Base-by-base conservation (phyloP, 371 early-diverging fungal species). In the Syncephalastrum sp. region DNA sequence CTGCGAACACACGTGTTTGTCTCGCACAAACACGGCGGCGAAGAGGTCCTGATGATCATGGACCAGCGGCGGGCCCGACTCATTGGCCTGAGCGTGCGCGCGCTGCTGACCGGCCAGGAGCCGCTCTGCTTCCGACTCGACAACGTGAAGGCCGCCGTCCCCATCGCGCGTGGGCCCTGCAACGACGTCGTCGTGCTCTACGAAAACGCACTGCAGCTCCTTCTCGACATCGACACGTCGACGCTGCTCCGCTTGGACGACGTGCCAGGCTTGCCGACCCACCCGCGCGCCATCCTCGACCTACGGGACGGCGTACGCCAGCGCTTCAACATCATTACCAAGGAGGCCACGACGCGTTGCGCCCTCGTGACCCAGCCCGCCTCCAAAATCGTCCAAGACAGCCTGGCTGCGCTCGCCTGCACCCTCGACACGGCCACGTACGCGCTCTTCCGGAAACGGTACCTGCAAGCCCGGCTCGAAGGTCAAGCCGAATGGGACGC, bases 401-500 rank as follows among this genome's bases (percentile, higher is more conserved):
- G 49, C 21, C 4, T 49, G 10, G 49, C 49, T 5, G 57, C 57
- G 15, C 43, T 56, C 15, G 24, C 23, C 5, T 49, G 57, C 19
- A 47, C 42, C 1, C 50, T 56, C 6, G 16, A 42, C 21, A 1
- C 5, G 42, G 3, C 16, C n/a, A 24, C 2, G n/a, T 41, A 49
- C 21, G 57, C 38, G 16, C 49, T 49, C 16, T 42, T 56, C 17
- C 48, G 57, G 17, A 49, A 49, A 48, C 57, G 57, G 6, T 49
- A 42, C 13, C 38, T 33, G 38, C 38, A 33, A 33, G 38, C 38
- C 38, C 38, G 38, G 19, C 1, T 15, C 16, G 46, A 42, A 21
- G 29, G 10, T 16, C 53, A 54, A 10, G 54, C 46, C 5, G 87
- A 87, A 60, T 88, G 87, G 88, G 67, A 72, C 14, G 58, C 72